These are phyloP conservation scores for barrel medic (Medicago truncatula) DNA, from an alignment of 306 rosid genomes.

Conservation along the genomic window MtrunA17r5.0-ANR NC_053042.1:51119501-51120000, in stretches of 20 bases:
- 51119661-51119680: neutral
- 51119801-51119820: neutral
- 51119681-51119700: neutral
- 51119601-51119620: neutral
- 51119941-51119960: no score
- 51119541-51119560: neutral
- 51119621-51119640: neutral
- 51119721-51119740: neutral
- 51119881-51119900: no score
- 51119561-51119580: neutral
- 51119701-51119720: neutral
- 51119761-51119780: neutral
- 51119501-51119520: neutral
- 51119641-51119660: neutral
- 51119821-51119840: no score
- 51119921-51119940: no score
- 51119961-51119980: no score
- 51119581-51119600: no score
- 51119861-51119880: no score
- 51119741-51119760: neutral
- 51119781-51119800: neutral
- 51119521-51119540: neutral
- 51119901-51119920: no score
- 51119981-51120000: no score
- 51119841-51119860: no score